A percentile compares a stretch with the other conserved stretches of the same genome.
These are phyloP conservation scores for Tetragonia tetragonoides DNA, from an alignment of 148 eudicot species.

Conservation along the genomic window DNA sequence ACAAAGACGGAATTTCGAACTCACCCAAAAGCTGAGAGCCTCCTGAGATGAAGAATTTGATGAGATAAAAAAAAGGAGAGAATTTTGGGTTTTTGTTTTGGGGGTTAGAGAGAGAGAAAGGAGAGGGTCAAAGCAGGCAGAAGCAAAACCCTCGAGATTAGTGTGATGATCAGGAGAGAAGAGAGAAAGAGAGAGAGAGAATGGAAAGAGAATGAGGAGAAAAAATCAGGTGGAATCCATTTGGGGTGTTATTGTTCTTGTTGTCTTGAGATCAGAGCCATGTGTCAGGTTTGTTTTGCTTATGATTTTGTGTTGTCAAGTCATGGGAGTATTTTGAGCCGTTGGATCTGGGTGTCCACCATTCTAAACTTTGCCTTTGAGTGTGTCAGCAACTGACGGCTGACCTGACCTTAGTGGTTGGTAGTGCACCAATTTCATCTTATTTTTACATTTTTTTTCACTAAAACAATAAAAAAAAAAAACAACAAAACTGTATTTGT, in stretches of 20 bases:
- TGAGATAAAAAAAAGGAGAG: background rate
- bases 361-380: slow-evolving; percentile 20
- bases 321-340: slow-evolving; percentile 9
- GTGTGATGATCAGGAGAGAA: slow-evolving; percentile 26
- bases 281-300: slow-evolving; percentile 3
- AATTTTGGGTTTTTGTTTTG: slow-evolving; percentile 19
- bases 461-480: too few species aligned
- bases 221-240: slow-evolving; percentile 16
- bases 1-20: background rate
- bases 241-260: slow-evolving; percentile 5
- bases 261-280: slow-evolving; percentile 13
- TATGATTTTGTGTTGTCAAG: slow-evolving; percentile 15
- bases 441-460: background rate
- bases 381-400: slow-evolving; percentile 34
- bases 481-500: too few species aligned
- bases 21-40: background rate
- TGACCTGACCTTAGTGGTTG: slow-evolving; percentile 23
- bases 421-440: background rate
- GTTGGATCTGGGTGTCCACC: slow-evolving; percentile 21
- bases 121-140: slow-evolving; percentile 19
- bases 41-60: background rate
- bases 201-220: background rate
- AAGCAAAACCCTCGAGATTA: slow-evolving; percentile 27
- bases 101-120: slow-evolving; percentile 1
- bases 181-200: slow-evolving; percentile 3